phyloP scores from a whole-genome alignment of 148 eudicot genomes.

The Persicaria maculosa region DNA sequence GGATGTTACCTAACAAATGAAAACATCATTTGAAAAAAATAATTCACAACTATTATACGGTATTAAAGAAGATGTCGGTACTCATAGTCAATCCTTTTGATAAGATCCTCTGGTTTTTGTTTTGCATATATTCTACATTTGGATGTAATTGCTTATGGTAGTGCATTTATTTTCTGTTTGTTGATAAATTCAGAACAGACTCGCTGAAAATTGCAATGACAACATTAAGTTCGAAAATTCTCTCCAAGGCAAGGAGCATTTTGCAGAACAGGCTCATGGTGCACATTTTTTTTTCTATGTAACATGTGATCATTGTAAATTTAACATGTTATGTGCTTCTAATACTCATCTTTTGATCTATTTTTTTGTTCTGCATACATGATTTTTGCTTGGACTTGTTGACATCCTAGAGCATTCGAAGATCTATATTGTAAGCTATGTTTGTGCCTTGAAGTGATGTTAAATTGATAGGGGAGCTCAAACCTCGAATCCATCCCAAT shows the following conservation, averaged over 20 bases:
- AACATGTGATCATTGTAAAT: neutral
- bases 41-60: too few species aligned
- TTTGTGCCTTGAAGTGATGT: neutral
- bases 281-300: conserved; percentile 61
- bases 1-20: too few species aligned
- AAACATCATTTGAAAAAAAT: too few species aligned
- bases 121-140: neutral
- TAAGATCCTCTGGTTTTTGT: neutral
- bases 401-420: too few species aligned
- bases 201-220: conserved; percentile 97
- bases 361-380: neutral
- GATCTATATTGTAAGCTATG: too few species aligned
- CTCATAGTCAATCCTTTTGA: neutral
- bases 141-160: neutral
- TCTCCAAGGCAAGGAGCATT: conserved; percentile 97
- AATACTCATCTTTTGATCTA: neutral
- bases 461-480: conserved; percentile 81
- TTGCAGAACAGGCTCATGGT: conserved; percentile 86
- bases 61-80: conserved; percentile 86
- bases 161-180: conserved; percentile 16
- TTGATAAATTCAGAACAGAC: conserved; percentile 91
- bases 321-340: conserved; percentile 1
- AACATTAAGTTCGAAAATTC: conserved; percentile 93
- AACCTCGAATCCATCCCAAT: conserved; percentile 94
- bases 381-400: neutral